Evolutionary conservation across 2,329 filamentous ascomycete genomes (phyloP).

Genomic region (Microcyclospora tardicrescens): DNA sequence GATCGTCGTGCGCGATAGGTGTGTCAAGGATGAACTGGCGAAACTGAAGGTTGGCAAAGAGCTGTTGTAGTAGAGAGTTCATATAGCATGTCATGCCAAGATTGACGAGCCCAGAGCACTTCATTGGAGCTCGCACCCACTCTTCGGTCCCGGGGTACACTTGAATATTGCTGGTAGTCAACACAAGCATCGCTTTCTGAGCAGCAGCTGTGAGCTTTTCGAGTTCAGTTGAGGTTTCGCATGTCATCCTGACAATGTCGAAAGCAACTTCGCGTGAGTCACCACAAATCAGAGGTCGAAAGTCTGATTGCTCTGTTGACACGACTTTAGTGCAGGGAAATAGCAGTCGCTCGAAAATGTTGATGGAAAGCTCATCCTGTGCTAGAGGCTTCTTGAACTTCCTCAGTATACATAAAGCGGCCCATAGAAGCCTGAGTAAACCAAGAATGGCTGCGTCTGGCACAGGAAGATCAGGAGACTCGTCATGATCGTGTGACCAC

Average conservation of each 20-base stretch:
- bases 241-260: slow-evolving; percentile 12
- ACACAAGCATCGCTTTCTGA: slow-evolving; percentile 4
- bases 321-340: slow-evolving; percentile 8
- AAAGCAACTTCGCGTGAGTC: slow-evolving; percentile 11
- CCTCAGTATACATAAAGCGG: slow-evolving; percentile 17
- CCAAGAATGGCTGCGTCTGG: slow-evolving; percentile 14
- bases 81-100: slow-evolving; percentile 94
- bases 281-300: slow-evolving; percentile 8
- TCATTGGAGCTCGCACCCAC: slow-evolving; percentile 26
- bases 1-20: slow-evolving; percentile 40
- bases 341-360: slow-evolving; percentile 14
- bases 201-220: slow-evolving; percentile 5
- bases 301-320: not conserved
- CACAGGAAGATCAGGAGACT: slow-evolving; percentile 12
- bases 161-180: slow-evolving; percentile 1
- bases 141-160: slow-evolving; percentile 23
- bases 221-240: slow-evolving; percentile 9
- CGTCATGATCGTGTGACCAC: slow-evolving; percentile 13
- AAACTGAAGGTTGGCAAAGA: slow-evolving; percentile 91
- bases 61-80: slow-evolving; percentile 84
- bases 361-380: slow-evolving; percentile 10
- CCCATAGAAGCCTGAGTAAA: slow-evolving; percentile 28
- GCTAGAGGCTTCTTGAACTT: slow-evolving; percentile 19
- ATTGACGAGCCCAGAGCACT: slow-evolving; percentile 57
- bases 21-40: slow-evolving; percentile 62